A percentile compares a stretch with the other conserved stretches of the same genome.
phyloP scores from a whole-genome alignment of 495 filamentous ascomycete species.

The Chaetomium cochliodes region DNA sequence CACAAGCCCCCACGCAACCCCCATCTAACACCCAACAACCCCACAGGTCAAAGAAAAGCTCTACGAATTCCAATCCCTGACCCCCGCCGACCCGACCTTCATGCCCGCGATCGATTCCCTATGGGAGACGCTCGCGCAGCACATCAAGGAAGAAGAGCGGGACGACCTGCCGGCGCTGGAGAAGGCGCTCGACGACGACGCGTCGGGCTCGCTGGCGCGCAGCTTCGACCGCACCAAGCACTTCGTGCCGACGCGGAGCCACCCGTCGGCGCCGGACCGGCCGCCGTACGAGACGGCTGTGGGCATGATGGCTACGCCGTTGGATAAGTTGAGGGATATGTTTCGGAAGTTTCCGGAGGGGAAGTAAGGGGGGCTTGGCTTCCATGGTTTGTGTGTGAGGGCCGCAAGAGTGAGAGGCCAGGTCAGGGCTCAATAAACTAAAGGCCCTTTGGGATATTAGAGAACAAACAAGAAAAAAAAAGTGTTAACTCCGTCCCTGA shows the following conservation, averaged over 20 bases:
- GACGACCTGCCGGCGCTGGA: slow-evolving; percentile 59
- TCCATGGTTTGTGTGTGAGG: background rate
- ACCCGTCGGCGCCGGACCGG: slow-evolving; percentile 52
- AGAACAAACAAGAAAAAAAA: too few relatives aligned
- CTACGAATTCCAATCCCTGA: slow-evolving; percentile 59
- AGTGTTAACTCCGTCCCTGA: too few relatives aligned
- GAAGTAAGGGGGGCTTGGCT: background rate
- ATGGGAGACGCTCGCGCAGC: slow-evolving; percentile 51
- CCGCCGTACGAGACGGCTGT: slow-evolving; percentile 53
- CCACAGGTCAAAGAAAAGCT: slow-evolving; percentile 61
- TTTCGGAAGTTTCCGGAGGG: slow-evolving; percentile 48
- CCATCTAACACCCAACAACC: background rate
- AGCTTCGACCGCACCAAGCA: slow-evolving; percentile 60
- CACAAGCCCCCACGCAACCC: slow-evolving; percentile 5
- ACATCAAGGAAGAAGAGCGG: slow-evolving; percentile 62
- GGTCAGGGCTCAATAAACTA: too few relatives aligned
- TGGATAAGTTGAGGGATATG: slow-evolving; percentile 53
- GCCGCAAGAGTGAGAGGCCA: too few relatives aligned
- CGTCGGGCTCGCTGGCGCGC: slow-evolving; percentile 48
- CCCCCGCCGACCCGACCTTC: slow-evolving; percentile 49
- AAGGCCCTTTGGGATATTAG: too few relatives aligned
- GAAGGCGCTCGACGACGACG: slow-evolving; percentile 37
- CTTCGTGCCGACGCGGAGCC: slow-evolving; percentile 59
- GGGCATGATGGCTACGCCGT: slow-evolving; percentile 50
- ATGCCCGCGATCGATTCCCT: slow-evolving; percentile 52